A percentile compares a stretch with the other conserved stretches of the same genome.
phyloP scores from a whole-genome alignment of 768 basidiomycete species.

The Gymnopilus dilepis region DNA sequence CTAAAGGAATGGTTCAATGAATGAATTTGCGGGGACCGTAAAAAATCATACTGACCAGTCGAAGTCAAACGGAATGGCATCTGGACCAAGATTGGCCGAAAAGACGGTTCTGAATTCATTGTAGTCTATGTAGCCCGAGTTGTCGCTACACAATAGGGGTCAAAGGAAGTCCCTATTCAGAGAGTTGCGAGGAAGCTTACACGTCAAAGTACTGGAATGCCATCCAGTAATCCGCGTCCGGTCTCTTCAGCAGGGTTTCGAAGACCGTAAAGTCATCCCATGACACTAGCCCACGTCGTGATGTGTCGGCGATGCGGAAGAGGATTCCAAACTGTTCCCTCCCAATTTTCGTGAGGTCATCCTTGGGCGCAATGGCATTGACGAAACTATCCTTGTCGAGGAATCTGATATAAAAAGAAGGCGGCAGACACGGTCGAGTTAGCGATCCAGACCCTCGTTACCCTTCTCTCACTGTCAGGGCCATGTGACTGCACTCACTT shows the following conservation, averaged over 20 bases:
- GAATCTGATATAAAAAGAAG: conserved; percentile 57
- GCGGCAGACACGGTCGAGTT: conserved; percentile 15
- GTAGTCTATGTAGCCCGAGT: conserved; percentile 90
- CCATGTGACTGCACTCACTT: conserved; percentile 62
- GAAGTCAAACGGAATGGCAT: conserved; percentile 93
- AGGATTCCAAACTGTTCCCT: conserved; percentile 89
- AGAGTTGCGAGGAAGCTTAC: conserved; percentile 53
- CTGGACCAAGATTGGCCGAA: conserved; percentile 74
- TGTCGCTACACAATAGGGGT: conserved; percentile 59
- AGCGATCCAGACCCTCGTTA: conserved; percentile 17
- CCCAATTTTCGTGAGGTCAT: conserved; percentile 85
- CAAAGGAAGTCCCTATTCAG: not conserved
- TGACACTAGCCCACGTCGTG: conserved; percentile 76
- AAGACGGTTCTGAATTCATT: conserved; percentile 96
- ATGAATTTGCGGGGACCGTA: not conserved
- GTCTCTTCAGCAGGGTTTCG: conserved; percentile 89
- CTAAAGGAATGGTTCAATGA: conserved; percentile 39
- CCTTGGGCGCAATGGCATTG: conserved; percentile 90
- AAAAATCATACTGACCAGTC: conserved; percentile 59
- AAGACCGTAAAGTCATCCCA: conserved; percentile 98
- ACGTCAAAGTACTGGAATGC: conserved; percentile 96
- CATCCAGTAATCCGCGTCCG: conserved; percentile 97
- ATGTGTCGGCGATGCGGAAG: conserved; percentile 86
- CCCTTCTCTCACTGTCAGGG: conserved; percentile 22
- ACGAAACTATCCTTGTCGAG: conserved; percentile 90